Conservation (phyloP, 2,329 filamentous ascomycete genomes). For the Juglanconis sp. region DNA sequence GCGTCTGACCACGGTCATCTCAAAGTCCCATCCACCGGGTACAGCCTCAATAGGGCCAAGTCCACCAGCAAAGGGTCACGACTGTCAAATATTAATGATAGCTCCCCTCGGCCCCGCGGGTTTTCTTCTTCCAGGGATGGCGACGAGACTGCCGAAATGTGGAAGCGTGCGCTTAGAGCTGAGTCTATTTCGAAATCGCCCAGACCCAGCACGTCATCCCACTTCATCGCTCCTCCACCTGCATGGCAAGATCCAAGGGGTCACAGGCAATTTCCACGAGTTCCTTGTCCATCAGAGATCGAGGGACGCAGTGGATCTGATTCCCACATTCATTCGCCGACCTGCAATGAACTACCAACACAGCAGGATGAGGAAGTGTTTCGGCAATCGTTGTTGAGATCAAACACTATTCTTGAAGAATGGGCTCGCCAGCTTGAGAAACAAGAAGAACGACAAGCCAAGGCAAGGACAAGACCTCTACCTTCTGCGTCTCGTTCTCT, state of each 20-base stretch:
- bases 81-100: not conserved
- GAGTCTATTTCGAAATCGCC: slow-evolving; percentile 14
- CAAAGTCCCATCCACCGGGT: not conserved
- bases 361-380: slow-evolving; percentile 1
- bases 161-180: slow-evolving; percentile 19
- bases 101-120: slow-evolving; percentile 4
- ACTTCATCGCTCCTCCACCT: not conserved
- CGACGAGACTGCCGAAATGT: slow-evolving; percentile 15
- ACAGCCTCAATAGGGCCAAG: not conserved
- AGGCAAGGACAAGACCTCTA: not conserved
- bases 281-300: not conserved
- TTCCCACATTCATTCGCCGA: slow-evolving; percentile 6
- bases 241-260: not conserved
- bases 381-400: slow-evolving; percentile 1
- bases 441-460: not conserved
- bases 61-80: not conserved
- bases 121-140: slow-evolving; percentile 16
- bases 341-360: not conserved
- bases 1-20: not conserved
- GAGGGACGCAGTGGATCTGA: not conserved
- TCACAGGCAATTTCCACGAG: not conserved
- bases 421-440: slow-evolving; percentile 5
- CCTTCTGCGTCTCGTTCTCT: not conserved
- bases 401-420: slow-evolving; percentile 3
- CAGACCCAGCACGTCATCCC: slow-evolving; percentile 8